Evolutionary conservation across 495 filamentous ascomycete species (phyloP).

Genomic region (Neurospora sp.): DNA sequence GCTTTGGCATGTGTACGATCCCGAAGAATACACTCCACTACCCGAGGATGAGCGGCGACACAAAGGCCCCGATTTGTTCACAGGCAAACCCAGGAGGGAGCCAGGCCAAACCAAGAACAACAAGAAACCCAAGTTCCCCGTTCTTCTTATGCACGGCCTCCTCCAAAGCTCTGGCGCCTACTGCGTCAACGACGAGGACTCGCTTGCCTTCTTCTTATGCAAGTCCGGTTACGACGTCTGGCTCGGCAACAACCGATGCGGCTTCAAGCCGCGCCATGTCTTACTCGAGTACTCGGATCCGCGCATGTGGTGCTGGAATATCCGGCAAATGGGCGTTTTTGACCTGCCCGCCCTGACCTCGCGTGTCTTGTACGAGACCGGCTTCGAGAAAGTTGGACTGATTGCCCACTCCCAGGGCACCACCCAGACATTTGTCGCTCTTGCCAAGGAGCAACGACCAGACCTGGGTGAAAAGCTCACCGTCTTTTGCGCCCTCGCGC

Average conservation of each 20-base stretch:
- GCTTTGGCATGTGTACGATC: conserved; percentile 86
- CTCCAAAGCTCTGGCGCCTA: conserved; percentile 83
- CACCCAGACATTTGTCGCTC: conserved; percentile 78
- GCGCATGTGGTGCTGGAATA: conserved; percentile 97
- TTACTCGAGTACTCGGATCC: conserved; percentile 65
- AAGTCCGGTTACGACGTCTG: conserved; percentile 95
- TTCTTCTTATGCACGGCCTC: conserved; percentile 81
- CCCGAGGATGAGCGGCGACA: conserved; percentile 27
- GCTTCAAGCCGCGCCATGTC: conserved; percentile 66
- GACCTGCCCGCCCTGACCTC: conserved; percentile 85
- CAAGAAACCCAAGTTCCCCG: conserved; percentile 63
- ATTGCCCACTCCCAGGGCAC: conserved; percentile 89
- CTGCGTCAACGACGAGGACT: conserved; percentile 83
- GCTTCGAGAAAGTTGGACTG: conserved; percentile 73
- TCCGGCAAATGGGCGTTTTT: conserved; percentile 84
- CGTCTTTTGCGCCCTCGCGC: conserved; percentile 87
- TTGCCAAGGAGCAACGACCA: conserved; percentile 86
- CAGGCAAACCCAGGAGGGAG: conserved; percentile 6
- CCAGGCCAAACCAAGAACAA: conserved; percentile 18
- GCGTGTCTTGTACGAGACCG: conserved; percentile 72
- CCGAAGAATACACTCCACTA: conserved; percentile 51
- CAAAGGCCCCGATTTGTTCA: conserved; percentile 34
- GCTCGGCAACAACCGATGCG: conserved; percentile 93
- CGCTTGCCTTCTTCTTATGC: conserved; percentile 82
- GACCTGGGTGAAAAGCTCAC: conserved; percentile 77